Conservation (phyloP, 495 filamentous ascomycete species). For the Penicillium steckii region DNA sequence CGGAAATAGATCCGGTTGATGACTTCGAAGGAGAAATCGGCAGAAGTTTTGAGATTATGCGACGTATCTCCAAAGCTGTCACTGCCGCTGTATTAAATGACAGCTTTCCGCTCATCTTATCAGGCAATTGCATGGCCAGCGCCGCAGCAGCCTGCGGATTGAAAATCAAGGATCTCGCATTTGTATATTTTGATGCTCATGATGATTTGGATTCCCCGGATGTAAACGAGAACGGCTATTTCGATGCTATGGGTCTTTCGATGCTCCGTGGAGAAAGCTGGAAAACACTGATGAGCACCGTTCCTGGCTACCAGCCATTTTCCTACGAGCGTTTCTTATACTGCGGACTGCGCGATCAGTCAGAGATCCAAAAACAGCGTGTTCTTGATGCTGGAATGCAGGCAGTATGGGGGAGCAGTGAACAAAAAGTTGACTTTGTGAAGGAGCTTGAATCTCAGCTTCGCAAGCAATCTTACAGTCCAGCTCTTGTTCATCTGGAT, state of each 20-base stretch:
- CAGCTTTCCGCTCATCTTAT: conserved; percentile 24
- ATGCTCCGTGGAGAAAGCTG: conserved; percentile 31
- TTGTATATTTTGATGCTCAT: conserved; percentile 27
- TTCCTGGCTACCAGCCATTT: conserved; percentile 20
- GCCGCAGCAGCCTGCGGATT: conserved; percentile 23
- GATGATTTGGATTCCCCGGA: conserved; percentile 28
- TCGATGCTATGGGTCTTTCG: conserved; percentile 27
- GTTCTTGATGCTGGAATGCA: conserved; percentile 23
- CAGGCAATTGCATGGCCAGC: conserved; percentile 25
- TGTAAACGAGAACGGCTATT: conserved; percentile 28
- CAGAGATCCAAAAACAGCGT: conserved; percentile 10
- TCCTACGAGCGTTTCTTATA: conserved; percentile 21
- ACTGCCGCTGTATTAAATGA: conserved; percentile 6
- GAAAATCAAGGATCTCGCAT: conserved; percentile 11
- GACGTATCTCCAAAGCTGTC: conserved; percentile 20
- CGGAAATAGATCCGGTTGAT: conserved; percentile 19
- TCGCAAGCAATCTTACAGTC: conserved; percentile 2
- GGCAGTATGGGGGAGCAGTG: conserved; percentile 16
- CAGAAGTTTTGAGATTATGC: conserved; percentile 25
- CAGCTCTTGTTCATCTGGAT: conserved; percentile 26
- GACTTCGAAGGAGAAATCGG: conserved; percentile 28
- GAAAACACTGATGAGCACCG: conserved; percentile 20
- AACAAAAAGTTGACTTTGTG: conserved; percentile 17
- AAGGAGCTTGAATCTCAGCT: conserved; percentile 9
- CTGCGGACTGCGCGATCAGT: conserved; percentile 22